Percentiles rank a stretch among this genome's conserved stretches.
Evolutionary conservation across 495 filamentous ascomycete genomes (phyloP).

Genomic region (Hyaloscypha hepaticicola): DNA sequence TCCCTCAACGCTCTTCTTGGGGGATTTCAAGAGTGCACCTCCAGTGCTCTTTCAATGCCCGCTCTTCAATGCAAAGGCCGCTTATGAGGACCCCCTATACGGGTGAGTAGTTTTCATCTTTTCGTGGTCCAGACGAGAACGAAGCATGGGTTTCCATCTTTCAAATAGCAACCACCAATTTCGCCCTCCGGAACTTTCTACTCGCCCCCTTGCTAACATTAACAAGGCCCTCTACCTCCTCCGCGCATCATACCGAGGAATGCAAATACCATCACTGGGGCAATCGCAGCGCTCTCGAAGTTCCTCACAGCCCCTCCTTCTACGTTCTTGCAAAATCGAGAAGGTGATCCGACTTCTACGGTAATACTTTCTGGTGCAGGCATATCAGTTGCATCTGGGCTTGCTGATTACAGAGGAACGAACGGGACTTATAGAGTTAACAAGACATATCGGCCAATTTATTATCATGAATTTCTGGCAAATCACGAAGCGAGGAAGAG

Average conservation of each 20-base stretch:
- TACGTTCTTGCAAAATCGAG: slow-evolving; percentile 39
- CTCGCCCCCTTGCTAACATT: neutral
- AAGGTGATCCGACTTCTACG: slow-evolving; percentile 45
- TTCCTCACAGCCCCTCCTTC: slow-evolving; percentile 67
- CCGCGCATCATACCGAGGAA: slow-evolving; percentile 70
- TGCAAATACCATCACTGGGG: slow-evolving; percentile 67
- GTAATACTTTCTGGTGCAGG: slow-evolving; percentile 92
- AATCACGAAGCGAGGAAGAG: slow-evolving; percentile 86
- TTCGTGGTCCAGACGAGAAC: neutral
- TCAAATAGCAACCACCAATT: neutral
- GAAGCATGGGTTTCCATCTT: neutral
- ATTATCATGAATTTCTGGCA: slow-evolving; percentile 81
- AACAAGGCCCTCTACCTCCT: slow-evolving; percentile 62
- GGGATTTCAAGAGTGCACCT: neutral
- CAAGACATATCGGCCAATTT: slow-evolving; percentile 85
- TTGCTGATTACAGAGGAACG: slow-evolving; percentile 88
- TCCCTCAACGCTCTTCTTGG: neutral
- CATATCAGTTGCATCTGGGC: slow-evolving; percentile 87
- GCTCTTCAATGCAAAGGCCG: slow-evolving; percentile 56
- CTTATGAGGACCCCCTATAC: slow-evolving; percentile 91
- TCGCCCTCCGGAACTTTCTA: neutral
- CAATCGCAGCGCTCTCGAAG: slow-evolving; percentile 67
- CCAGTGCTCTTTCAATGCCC: slow-evolving; percentile 12
- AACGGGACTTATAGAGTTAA: slow-evolving; percentile 93
- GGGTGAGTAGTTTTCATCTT: slow-evolving; percentile 25